Conservation (phyloP, 2,329 filamentous ascomycete genomes). For the Aspergillus tamarii region DNA sequence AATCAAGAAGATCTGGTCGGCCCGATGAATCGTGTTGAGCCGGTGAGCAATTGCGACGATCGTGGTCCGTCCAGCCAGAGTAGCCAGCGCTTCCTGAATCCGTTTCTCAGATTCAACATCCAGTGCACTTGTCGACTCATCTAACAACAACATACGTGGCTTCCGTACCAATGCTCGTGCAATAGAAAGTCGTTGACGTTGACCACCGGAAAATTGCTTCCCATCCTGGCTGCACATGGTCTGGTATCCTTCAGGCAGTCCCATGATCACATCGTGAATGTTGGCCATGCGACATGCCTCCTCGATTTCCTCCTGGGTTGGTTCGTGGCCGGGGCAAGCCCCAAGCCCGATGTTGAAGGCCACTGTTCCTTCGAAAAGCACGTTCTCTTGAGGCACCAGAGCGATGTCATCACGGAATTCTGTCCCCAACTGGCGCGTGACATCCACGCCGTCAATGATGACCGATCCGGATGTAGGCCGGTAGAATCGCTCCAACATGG, state of each 20-base stretch:
- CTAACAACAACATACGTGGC: constrained; percentile 59
- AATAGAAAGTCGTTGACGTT: constrained; percentile 61
- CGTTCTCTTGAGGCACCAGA: constrained; percentile 52
- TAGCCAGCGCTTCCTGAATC: constrained; percentile 47
- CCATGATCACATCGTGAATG: constrained; percentile 69
- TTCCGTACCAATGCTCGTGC: constrained; percentile 60
- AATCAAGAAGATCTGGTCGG: constrained; percentile 78
- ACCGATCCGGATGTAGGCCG: constrained; percentile 53
- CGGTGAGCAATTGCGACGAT: constrained; percentile 48
- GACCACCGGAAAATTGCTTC: constrained; percentile 59
- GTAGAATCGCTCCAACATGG: constrained; percentile 59
- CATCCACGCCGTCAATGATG: constrained; percentile 56
- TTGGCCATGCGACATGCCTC: constrained; percentile 69
- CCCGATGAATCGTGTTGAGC: constrained; percentile 50
- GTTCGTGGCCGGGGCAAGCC: constrained; percentile 56
- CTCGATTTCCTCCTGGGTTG: constrained; percentile 64
- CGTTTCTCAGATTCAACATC: constrained; percentile 57
- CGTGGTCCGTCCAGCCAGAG: constrained; percentile 37
- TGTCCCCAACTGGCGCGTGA: constrained; percentile 42
- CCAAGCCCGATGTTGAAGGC: constrained; percentile 52
- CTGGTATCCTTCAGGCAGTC: constrained; percentile 67
- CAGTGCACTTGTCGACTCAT: constrained; percentile 63
- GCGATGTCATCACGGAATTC: constrained; percentile 50
- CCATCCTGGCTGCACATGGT: constrained; percentile 62
- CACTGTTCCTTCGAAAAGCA: constrained; percentile 53